Evolutionary conservation across 2,329 filamentous ascomycete genomes (phyloP).

Genomic region (Aspergillus quadricinctus): DNA sequence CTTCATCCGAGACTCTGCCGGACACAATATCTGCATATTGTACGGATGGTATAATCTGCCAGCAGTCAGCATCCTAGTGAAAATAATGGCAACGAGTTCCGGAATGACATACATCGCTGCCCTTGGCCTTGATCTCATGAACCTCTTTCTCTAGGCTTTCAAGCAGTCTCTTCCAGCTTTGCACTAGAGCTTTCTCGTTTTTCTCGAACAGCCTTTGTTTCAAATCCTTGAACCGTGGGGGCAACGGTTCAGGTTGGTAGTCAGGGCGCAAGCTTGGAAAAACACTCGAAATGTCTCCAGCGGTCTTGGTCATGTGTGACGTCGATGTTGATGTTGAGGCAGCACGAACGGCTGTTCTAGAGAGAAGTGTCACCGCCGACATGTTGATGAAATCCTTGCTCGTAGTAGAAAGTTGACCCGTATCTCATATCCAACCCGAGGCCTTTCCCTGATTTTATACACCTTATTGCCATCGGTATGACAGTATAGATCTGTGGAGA

Average conservation of each 20-base stretch:
- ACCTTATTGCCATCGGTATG: neutral
- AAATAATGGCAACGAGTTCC: too few relatives aligned
- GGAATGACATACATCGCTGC: constrained; percentile 33
- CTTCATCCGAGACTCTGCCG: constrained; percentile 30
- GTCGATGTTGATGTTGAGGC: constrained; percentile 28
- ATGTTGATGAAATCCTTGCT: constrained; percentile 11
- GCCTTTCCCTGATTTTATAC: constrained; percentile 13
- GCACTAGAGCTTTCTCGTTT: constrained; percentile 36
- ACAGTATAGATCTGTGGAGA: constrained; percentile 7
- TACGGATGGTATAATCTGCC: constrained; percentile 41
- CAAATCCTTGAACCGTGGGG: constrained; percentile 39
- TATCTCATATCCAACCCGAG: neutral
- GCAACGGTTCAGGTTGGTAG: constrained; percentile 39
- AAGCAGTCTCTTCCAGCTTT: constrained; percentile 42
- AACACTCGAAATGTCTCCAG: constrained; percentile 47
- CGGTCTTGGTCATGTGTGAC: constrained; percentile 38
- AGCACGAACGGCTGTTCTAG: constrained; percentile 24
- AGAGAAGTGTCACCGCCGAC: constrained; percentile 27
- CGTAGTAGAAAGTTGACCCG: neutral
- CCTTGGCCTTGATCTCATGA: constrained; percentile 37
- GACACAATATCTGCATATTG: constrained; percentile 38
- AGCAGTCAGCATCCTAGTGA: constrained; percentile 4
- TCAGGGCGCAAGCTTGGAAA: constrained; percentile 44
- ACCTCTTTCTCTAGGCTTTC: constrained; percentile 38
- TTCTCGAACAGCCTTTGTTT: constrained; percentile 36